Conservation (phyloP, 495 filamentous ascomycete species). For the Clavariopsis aquatica region DNA sequence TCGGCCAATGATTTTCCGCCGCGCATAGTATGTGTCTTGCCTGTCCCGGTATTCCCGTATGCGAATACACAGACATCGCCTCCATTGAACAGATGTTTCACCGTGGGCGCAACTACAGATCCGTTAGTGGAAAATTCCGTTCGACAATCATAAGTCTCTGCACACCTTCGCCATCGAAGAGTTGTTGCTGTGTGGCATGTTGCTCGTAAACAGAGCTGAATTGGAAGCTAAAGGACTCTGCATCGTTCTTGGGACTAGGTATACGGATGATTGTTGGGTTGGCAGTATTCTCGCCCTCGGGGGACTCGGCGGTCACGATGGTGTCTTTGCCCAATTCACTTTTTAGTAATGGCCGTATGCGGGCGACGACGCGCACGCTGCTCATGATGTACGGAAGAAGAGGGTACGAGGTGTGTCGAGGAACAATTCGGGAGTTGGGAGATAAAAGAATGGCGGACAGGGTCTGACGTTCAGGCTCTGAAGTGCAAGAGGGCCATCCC, state of each 20-base stretch:
- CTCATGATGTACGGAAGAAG: slow-evolving; percentile 50
- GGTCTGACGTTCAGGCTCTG: slow-evolving; percentile 7
- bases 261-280: slow-evolving; percentile 75
- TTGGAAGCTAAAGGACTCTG: slow-evolving; percentile 87
- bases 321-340: slow-evolving; percentile 79
- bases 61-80: slow-evolving; percentile 70
- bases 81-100: slow-evolving; percentile 92
- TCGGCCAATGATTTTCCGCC: slow-evolving; percentile 88
- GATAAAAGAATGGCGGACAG: slow-evolving; percentile 24
- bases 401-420: background rate
- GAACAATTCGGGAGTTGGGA: slow-evolving; percentile 9
- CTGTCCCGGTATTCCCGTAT: slow-evolving; percentile 92
- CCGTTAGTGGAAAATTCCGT: slow-evolving; percentile 1
- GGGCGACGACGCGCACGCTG: slow-evolving; percentile 81
- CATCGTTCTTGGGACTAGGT: slow-evolving; percentile 89
- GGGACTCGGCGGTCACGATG: slow-evolving; percentile 65
- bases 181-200: slow-evolving; percentile 72
- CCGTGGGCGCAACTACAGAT: slow-evolving; percentile 65
- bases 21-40: slow-evolving; percentile 98
- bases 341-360: slow-evolving; percentile 83
- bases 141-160: slow-evolving; percentile 3
- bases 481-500: slow-evolving; percentile 4
- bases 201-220: slow-evolving; percentile 93
- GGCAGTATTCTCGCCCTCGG: slow-evolving; percentile 50
- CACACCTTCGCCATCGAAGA: slow-evolving; percentile 84